phyloP scores from a whole-genome alignment of 2,329 filamentous ascomycete species.

The Aureobasidium uvarum region DNA sequence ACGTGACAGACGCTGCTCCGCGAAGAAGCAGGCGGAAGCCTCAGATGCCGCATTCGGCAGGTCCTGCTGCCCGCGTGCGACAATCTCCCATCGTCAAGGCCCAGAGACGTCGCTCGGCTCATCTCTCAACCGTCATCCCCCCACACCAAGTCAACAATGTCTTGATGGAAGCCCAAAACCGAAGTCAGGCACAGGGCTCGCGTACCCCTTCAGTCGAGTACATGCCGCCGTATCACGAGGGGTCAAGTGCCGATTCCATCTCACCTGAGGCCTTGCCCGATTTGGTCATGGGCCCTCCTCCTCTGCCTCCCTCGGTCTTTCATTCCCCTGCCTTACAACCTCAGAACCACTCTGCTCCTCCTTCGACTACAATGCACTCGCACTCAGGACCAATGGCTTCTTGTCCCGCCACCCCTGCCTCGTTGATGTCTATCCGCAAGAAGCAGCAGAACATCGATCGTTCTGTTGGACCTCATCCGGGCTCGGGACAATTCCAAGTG shows the following conservation, averaged over 20 bases:
- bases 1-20: conserved; percentile 36
- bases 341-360: conserved; percentile 42
- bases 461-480: conserved; percentile 4
- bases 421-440: conserved; percentile 64
- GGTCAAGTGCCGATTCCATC: conserved; percentile 50
- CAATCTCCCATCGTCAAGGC: conserved; percentile 73
- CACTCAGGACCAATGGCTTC: conserved; percentile 48
- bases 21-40: conserved; percentile 49
- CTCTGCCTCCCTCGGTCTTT: conserved; percentile 61
- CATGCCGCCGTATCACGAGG: conserved; percentile 33
- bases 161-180: conserved; percentile 40
- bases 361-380: conserved; percentile 2
- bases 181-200: conserved; percentile 33
- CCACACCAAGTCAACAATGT: conserved; percentile 47
- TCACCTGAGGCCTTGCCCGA: conserved; percentile 52
- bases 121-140: conserved; percentile 46
- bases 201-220: conserved; percentile 29
- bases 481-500: conserved; percentile 23
- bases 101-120: conserved; percentile 51
- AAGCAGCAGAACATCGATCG: conserved; percentile 14
- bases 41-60: conserved; percentile 46
- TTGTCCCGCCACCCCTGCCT: conserved; percentile 70
- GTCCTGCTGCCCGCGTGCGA: conserved; percentile 53
- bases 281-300: conserved; percentile 57
- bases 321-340: conserved; percentile 67